These are phyloP conservation scores for Mycena haematopus DNA, from an alignment of 768 basidiomycete genomes.

Conservation along the genomic window DNA sequence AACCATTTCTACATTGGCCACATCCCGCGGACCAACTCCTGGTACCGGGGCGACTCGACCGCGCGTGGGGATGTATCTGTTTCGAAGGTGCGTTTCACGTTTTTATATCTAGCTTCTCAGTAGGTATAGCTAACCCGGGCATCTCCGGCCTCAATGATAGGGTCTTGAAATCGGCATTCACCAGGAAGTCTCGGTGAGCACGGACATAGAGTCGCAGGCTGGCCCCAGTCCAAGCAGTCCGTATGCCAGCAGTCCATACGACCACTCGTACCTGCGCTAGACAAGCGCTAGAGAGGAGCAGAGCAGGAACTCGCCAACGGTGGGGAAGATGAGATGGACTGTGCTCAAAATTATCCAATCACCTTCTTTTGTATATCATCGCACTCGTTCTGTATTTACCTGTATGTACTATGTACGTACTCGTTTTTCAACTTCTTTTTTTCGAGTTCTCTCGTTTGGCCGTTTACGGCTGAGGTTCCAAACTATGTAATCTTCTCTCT, in stretches of 20 bases:
- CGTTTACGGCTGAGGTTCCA: no score
- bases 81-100: slow-evolving; percentile 4
- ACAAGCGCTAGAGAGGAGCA: slow-evolving; percentile 7
- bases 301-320: no score
- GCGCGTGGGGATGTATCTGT: slow-evolving; percentile 3
- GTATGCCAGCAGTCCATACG: slow-evolving; percentile 1
- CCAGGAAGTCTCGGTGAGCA: slow-evolving; percentile 28
- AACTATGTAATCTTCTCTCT: no score
- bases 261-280: slow-evolving; percentile 12
- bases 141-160: neutral
- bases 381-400: no score
- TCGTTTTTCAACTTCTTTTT: neutral
- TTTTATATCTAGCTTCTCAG: neutral
- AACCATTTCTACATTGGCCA: slow-evolving; percentile 18
- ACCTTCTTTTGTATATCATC: no score
- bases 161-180: slow-evolving; percentile 31
- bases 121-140: neutral
- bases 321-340: no score
- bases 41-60: neutral
- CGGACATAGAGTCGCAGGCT: slow-evolving; percentile 21
- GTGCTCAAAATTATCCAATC: no score
- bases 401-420: neutral
- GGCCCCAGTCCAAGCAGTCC: neutral
- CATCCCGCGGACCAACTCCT: neutral
- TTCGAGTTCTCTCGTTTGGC: neutral